Base-by-base conservation (phyloP, 2,329 filamentous ascomycete species). In the Alternaria ethzedia region DNA sequence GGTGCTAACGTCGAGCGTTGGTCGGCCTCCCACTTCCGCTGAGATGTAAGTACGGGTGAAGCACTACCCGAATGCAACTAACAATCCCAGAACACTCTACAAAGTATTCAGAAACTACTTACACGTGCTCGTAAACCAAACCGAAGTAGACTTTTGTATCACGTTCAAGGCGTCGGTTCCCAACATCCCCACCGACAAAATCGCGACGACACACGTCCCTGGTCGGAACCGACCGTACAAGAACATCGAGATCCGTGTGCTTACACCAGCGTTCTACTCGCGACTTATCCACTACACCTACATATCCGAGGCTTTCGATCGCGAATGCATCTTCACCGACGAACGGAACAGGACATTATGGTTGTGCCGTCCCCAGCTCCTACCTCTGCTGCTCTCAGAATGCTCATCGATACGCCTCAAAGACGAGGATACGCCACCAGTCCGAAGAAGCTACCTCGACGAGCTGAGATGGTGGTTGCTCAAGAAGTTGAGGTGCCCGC, bases 201-300 rank as follows among this genome's bases (percentile, higher is more conserved):
- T 77, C 3, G 57, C 56, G 3, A 78, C 25, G 81, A 66, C 67
- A n/a, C 54, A 62, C 17, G 47, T 49, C 17, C 57, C 26, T 3
- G 67, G 57, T 5, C 61, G 30, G 5, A 49, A 59, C 12, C 54
- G 63, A 3, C 43, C 57, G 3, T 63, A 64, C 3, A 78, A 83
- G 21, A 76, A 83, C 1, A 54, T 91, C 6, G 85, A 86, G 46
- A 79, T 92, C 51, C 85, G 84, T 57, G 81, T 92, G 5, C 76
- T 90, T 20, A 90, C 88, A 0, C 90, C 90, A 1, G 82, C 81
- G 0, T 93, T 93, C 72, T 93, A 93, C 79, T 84, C 86, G 12
- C 85, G 89, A 26, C 88, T 92, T 51, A 83, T 89, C 1, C 84
- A 86, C 66, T 91, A 92, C 71, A 82, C 86, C 0, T 84, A 90